A percentile compares a stretch with the other conserved stretches of the same genome.
phyloP scores from a whole-genome alignment of 805 yeast species.

The Candida nonsorbophila region DNA sequence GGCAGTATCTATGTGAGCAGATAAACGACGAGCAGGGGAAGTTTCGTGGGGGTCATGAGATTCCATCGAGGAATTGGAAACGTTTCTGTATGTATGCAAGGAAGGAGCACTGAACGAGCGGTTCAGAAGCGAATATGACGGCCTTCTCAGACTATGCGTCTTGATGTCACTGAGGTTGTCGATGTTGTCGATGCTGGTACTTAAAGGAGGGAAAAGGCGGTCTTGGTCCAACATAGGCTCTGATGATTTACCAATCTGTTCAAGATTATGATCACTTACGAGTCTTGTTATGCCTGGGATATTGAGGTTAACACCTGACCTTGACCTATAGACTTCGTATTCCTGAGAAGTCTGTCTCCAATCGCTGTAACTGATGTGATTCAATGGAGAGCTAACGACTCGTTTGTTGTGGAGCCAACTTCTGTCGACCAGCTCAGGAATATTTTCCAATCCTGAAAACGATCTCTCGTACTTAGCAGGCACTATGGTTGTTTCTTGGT shows the following conservation, averaged over 20 bases:
- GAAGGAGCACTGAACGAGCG: conserved; percentile 37
- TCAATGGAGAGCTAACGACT: conserved; percentile 5
- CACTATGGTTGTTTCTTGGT: conserved; percentile 12
- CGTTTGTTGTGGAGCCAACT: conserved; percentile 7
- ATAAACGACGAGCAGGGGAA: not conserved
- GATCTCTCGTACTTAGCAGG: conserved; percentile 12
- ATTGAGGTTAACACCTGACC: conserved; percentile 16
- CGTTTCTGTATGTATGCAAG: conserved; percentile 30
- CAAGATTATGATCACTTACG: conserved; percentile 12
- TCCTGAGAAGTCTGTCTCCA: conserved; percentile 23
- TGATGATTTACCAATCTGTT: conserved; percentile 5
- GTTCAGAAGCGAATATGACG: conserved; percentile 13
- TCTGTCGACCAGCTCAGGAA: conserved; percentile 12
- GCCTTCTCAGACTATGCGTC: conserved; percentile 3
- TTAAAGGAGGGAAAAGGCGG: conserved; percentile 6
- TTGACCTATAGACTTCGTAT: conserved; percentile 18
- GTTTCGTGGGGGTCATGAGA: not conserved
- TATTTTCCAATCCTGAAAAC: conserved; percentile 21
- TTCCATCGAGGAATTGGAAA: conserved; percentile 5
- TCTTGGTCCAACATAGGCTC: not conserved
- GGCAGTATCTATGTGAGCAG: not conserved
- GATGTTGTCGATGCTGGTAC: conserved; percentile 14
- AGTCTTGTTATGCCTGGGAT: conserved; percentile 13
- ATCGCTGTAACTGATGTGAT: conserved; percentile 22
- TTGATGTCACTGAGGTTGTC: conserved; percentile 23